Evolutionary conservation across 176 grass and related monocot species (phyloP).

Genomic region (Dactylis glomerata): DNA sequence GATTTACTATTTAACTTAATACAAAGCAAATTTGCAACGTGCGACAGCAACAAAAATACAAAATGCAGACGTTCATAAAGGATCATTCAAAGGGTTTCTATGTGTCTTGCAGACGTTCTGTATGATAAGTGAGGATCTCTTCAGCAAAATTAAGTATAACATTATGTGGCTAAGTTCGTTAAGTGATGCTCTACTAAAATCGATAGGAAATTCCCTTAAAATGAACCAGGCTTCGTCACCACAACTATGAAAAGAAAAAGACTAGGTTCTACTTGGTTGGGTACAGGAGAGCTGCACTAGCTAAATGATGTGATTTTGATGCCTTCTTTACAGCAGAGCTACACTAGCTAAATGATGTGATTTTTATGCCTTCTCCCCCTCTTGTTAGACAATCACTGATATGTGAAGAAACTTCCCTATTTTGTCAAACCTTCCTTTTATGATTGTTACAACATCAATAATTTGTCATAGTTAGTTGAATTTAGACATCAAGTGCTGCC

Average conservation of each 20-base stretch:
- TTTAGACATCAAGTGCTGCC: not conserved
- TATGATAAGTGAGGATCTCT: not conserved
- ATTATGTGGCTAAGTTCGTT: not conserved
- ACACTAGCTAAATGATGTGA: not conserved
- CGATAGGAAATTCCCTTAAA: not conserved
- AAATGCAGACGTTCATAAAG: not conserved
- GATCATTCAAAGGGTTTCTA: not conserved
- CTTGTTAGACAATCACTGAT: not conserved
- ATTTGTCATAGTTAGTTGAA: not conserved
- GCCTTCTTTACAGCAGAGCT: not conserved
- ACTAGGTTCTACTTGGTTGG: not conserved
- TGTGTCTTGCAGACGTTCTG: not conserved
- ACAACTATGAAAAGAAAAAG: not conserved
- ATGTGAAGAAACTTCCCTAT: not conserved
- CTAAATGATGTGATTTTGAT: not conserved
- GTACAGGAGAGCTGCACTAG: not conserved
- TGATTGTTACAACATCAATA: not conserved
- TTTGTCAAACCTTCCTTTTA: not conserved
- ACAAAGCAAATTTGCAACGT: not conserved
- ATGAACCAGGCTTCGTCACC: not conserved
- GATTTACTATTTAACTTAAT: not conserved
- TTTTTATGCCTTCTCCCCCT: not conserved
- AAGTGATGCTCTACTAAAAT: conserved; percentile 1
- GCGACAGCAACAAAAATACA: not conserved
- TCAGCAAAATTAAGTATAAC: not conserved